Conservation (phyloP, 345 rosid species). For the Eucalyptus marginata region DNA sequence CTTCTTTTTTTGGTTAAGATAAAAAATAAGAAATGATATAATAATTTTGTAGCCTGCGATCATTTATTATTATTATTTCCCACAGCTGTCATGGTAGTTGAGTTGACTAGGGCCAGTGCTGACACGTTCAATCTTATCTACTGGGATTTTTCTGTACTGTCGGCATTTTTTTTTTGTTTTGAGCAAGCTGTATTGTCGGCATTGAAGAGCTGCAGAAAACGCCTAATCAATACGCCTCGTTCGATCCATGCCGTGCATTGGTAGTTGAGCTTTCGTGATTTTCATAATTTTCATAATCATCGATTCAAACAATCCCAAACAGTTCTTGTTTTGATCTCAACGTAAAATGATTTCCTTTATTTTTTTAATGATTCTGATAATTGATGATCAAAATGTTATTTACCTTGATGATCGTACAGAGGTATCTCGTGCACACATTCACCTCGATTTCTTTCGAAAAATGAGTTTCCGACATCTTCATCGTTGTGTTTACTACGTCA, state of each 20-base stretch:
- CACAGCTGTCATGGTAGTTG: background rate
- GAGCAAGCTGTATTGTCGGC: background rate
- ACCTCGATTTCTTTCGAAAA: background rate
- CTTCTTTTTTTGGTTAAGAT: background rate
- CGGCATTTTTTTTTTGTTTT: no score
- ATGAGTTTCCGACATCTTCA: background rate
- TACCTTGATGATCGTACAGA: accelerated
- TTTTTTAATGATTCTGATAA: background rate
- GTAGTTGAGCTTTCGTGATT: background rate
- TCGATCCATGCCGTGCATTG: background rate
- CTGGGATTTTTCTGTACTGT: background rate
- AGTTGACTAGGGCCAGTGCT: background rate
- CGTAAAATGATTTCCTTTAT: background rate
- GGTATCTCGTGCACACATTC: accelerated
- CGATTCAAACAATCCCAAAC: background rate
- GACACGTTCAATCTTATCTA: background rate
- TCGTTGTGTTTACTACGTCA: background rate
- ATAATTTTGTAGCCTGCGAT: background rate
- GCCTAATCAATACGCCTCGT: background rate
- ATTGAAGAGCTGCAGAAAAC: background rate
- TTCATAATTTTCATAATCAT: background rate
- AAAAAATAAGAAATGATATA: background rate
- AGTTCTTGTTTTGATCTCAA: background rate
- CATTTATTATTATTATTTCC: background rate
- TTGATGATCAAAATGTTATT: background rate